Percentiles rank a stretch among this genome's conserved stretches.
These are phyloP conservation scores for Neurospora sp. DNA, from an alignment of 495 filamentous ascomycete species.

Conservation along the genomic window DNA sequence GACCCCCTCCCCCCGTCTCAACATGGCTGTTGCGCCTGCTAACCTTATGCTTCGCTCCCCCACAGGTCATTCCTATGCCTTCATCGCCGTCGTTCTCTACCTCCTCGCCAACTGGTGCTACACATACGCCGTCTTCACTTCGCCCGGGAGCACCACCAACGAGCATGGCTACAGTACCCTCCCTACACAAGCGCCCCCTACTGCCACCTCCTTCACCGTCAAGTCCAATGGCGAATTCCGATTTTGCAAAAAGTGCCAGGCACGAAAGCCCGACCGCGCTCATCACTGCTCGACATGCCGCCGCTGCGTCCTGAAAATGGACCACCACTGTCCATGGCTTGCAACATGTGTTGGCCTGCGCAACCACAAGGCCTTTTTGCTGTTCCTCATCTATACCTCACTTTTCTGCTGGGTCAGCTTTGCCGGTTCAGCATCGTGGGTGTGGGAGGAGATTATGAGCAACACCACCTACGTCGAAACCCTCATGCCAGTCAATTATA, in stretches of 20 bases:
- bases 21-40: background rate
- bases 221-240: conserved; percentile 76
- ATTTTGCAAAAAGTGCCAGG: conserved; percentile 96
- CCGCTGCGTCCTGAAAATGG: conserved; percentile 95
- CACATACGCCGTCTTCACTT: conserved; percentile 82
- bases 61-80: conserved; percentile 33
- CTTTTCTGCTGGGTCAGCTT: conserved; percentile 81
- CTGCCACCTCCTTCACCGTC: conserved; percentile 71
- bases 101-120: conserved; percentile 77
- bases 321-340: conserved; percentile 97
- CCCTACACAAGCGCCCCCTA: conserved; percentile 34
- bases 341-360: conserved; percentile 87
- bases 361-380: conserved; percentile 91
- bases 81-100: conserved; percentile 63
- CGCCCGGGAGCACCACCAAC: conserved; percentile 59
- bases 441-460: conserved; percentile 69
- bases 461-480: conserved; percentile 49
- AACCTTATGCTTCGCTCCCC: background rate
- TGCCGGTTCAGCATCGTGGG: conserved; percentile 58
- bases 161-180: conserved; percentile 41
- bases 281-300: conserved; percentile 94
- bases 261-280: conserved; percentile 84
- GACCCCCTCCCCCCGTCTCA: background rate
- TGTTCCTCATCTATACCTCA: conserved; percentile 87
- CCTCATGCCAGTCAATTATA: conserved; percentile 80